Conservation (phyloP, 345 rosid species). For the Eutrema yunnanense region DNA sequence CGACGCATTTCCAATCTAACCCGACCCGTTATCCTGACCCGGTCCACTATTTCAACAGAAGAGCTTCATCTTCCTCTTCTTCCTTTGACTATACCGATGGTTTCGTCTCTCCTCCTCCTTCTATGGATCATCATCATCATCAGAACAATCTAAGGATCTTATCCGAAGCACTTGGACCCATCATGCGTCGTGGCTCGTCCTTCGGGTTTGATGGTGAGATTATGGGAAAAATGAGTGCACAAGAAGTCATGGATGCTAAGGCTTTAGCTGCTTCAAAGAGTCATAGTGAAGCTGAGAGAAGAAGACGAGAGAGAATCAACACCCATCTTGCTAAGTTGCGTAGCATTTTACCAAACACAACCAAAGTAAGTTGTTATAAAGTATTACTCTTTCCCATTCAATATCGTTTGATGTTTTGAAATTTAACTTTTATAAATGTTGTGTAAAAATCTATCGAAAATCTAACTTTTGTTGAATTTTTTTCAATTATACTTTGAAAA, state of each 20-base stretch:
- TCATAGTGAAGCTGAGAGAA: slow-evolving; percentile 97
- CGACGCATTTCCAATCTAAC: slow-evolving; percentile 28
- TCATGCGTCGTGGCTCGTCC: slow-evolving; percentile 51
- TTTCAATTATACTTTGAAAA: background rate
- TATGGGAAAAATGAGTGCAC: slow-evolving; percentile 78
- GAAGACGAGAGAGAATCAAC: slow-evolving; percentile 94
- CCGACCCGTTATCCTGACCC: slow-evolving; percentile 55
- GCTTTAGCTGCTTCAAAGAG: slow-evolving; percentile 97
- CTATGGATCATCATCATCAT: slow-evolving; percentile 33
- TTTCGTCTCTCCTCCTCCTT: slow-evolving; percentile 29
- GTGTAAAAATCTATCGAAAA: background rate
- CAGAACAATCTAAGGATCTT: slow-evolving; percentile 67
- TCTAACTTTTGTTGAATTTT: too few species aligned
- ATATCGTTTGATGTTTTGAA: background rate
- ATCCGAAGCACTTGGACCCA: slow-evolving; percentile 73
- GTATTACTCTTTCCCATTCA: background rate
- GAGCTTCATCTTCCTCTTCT: slow-evolving; percentile 41
- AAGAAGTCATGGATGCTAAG: slow-evolving; percentile 95
- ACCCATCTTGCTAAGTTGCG: slow-evolving; percentile 91
- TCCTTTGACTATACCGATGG: slow-evolving; percentile 18
- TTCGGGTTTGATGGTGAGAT: slow-evolving; percentile 76
- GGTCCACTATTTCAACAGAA: slow-evolving; percentile 61
- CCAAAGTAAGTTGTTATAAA: slow-evolving; percentile 61
- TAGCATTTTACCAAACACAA: slow-evolving; percentile 89
- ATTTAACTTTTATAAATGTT: background rate